Evolutionary conservation across 2,329 filamentous ascomycete genomes (phyloP), one percentile per base, ranked within the genome.

Genomic region (Tolypocladium paradoxum): DNA sequence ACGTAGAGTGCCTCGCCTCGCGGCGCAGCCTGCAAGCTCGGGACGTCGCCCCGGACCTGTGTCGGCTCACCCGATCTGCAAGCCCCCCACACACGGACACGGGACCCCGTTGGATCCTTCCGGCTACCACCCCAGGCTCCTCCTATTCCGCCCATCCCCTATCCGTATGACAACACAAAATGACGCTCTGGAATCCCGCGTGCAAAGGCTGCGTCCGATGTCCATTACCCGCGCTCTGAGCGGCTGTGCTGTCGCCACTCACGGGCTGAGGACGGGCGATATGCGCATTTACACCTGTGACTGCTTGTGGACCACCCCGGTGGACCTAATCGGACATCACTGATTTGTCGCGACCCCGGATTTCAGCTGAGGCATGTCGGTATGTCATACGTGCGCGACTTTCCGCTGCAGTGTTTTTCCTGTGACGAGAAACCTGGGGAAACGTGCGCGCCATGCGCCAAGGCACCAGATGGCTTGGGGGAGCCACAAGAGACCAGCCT

Each of bases 91-190:
- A 50, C 38, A 50, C 48, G 48, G 35, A 47, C 9, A 18, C 27
- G 43, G 48, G 36, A 35, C 33, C 48, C 48, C 48, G 31, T 36
- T 36, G 48, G 48, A 49, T 34, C 48, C 48, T 49, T 49, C 48
- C 48, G 48, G 48, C 16, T 37, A 4, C 48, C 48, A 38, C 43
- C 43, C 43, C 43, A 31, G 43, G 43, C 43, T 46, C 43, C 18
- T 16, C 40, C 43, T 18, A 29, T 45, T n/a, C 16, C 43, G n/a
- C 24, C 43, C 43, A 46, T 22, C 16, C 16, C 43, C 14, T 20
- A 46, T 20, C 18, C 27, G 43, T 29, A 38, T 49, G 38, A 49
- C 48, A 31, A 49, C 35, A 49, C 48, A 12, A 36, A 49, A 49
- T 49, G 48, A 49, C 48, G 38, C 7, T 7, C 35, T 11, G 33